phyloP scores from a whole-genome alignment of 441 rosid genomes.

The Adansonia rubrostipa region DNA sequence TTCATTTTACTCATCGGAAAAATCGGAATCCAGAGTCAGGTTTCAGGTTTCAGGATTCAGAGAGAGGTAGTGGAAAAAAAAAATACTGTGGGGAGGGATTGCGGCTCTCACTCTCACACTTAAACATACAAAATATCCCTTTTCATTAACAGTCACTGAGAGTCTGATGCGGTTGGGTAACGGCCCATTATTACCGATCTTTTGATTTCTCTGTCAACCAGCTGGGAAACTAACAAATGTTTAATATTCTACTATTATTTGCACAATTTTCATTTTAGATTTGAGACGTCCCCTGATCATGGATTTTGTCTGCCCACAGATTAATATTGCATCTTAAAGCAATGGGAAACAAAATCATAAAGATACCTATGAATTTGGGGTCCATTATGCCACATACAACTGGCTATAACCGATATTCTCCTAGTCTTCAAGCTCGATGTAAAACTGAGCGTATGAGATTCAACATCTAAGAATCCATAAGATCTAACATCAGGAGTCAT shows the following conservation, averaged over 20 bases:
- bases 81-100: background rate
- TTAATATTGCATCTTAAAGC: background rate
- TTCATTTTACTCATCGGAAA: background rate
- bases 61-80: background rate
- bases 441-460: too few relatives aligned
- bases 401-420: too few relatives aligned
- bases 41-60: background rate
- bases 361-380: background rate
- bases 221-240: background rate
- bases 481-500: too few relatives aligned
- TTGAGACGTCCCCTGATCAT: background rate
- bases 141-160: background rate
- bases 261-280: background rate
- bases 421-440: too few relatives aligned
- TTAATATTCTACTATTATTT: background rate
- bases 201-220: background rate
- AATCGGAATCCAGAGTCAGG: background rate
- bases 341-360: background rate
- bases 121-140: too few relatives aligned
- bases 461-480: too few relatives aligned
- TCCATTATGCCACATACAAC: too few relatives aligned
- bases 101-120: too few relatives aligned
- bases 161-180: slow-evolving; percentile 21
- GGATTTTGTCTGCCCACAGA: too few relatives aligned
- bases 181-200: slow-evolving; percentile 26